Conservation (phyloP, 192 early-diverging fungal genomes). For the Dissophora globulifera region DNA sequence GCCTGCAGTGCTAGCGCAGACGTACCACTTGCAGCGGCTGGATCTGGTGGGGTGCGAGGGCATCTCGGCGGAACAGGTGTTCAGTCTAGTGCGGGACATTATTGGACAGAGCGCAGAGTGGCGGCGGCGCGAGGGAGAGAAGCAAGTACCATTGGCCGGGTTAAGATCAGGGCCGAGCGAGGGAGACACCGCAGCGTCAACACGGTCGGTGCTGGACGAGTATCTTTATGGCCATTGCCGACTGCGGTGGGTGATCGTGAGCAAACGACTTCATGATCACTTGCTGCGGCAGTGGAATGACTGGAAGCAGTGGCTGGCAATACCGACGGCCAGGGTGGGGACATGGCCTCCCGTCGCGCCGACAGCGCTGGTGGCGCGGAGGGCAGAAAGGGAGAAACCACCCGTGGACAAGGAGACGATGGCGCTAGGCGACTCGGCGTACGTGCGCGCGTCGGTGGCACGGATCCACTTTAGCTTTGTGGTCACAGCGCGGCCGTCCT, state of each 20-base stretch:
- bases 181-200: no score
- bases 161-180: no score
- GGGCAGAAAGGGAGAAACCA: no score
- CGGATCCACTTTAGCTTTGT: slow-evolving; percentile 36
- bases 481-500: slow-evolving; percentile 17
- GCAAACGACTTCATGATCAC: slow-evolving; percentile 27
- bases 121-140: neutral
- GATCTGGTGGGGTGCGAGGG: slow-evolving; percentile 34
- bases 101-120: slow-evolving; percentile 7
- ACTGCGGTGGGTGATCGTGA: slow-evolving; percentile 43
- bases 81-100: slow-evolving; percentile 11
- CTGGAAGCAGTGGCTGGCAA: neutral
- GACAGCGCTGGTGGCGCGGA: no score
- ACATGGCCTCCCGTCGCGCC: no score
- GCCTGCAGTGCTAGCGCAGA: slow-evolving; percentile 12
- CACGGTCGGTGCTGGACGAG: slow-evolving; percentile 2
- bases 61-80: slow-evolving; percentile 35
- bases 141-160: no score
- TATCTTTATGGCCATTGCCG: slow-evolving; percentile 11
- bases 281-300: slow-evolving; percentile 19
- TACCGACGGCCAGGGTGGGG: neutral
- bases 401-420: neutral
- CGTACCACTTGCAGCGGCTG: slow-evolving; percentile 27
- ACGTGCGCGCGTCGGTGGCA: slow-evolving; percentile 4
- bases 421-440: neutral